phyloP scores from a whole-genome alignment of 2,329 filamentous ascomycete genomes.

The Sphaceloma murrayae region DNA sequence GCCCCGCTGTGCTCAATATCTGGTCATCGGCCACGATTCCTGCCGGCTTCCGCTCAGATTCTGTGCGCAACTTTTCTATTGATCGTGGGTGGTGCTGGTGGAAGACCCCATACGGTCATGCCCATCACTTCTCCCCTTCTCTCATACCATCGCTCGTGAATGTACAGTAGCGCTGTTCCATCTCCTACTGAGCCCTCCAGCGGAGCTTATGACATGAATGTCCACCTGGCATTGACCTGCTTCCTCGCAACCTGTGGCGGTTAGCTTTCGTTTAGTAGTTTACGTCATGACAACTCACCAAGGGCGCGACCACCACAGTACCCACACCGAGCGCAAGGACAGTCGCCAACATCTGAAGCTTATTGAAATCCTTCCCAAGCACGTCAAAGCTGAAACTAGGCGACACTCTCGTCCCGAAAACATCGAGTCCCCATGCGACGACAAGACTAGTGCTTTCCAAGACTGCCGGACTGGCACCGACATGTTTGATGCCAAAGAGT shows the following conservation, averaged over 20 bases:
- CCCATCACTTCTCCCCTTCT: too few species aligned
- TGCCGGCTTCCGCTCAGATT: neutral
- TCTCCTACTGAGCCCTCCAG: too few species aligned
- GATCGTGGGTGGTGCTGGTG: too few species aligned
- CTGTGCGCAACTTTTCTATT: too few species aligned
- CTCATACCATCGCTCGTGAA: too few species aligned
- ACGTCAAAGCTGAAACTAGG: conserved; percentile 89
- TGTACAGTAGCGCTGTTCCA: too few species aligned
- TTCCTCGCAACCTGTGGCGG: conserved; percentile 44
- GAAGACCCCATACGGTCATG: too few species aligned
- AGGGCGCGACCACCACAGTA: conserved; percentile 68
- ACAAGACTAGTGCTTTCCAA: conserved; percentile 89
- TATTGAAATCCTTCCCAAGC: conserved; percentile 87
- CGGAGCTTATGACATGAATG: conserved; percentile 25
- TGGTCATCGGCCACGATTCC: too few species aligned
- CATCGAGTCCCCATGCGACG: conserved; percentile 77
- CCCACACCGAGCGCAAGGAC: conserved; percentile 70
- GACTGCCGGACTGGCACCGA: conserved; percentile 66
- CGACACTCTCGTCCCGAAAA: conserved; percentile 78
- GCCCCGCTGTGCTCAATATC: too few species aligned
- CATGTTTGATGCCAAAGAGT: conserved; percentile 61
- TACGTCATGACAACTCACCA: conserved; percentile 63
- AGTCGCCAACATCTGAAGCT: conserved; percentile 71
- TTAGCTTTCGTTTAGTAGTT: conserved; percentile 25
- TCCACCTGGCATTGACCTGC: conserved; percentile 59